Conservation (phyloP, 306 rosid genomes). For the Vigna trinervia region DNA sequence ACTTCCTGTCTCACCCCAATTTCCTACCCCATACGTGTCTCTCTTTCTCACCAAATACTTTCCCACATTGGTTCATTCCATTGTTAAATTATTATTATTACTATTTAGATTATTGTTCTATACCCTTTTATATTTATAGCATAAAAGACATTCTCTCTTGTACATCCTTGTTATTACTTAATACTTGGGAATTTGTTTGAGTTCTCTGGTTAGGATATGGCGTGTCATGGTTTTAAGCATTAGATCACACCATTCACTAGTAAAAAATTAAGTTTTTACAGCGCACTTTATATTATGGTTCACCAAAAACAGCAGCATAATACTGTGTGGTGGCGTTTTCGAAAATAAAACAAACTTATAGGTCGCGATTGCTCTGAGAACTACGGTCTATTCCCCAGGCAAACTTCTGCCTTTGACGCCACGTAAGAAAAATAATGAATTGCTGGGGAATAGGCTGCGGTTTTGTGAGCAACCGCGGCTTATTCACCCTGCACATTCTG, state of each 20-base stretch:
- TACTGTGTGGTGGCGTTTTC: too few relatives aligned
- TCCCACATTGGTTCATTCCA: constrained; percentile 25
- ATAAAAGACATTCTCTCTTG: constrained; percentile 59
- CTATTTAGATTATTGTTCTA: neutral
- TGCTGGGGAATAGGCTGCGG: too few relatives aligned
- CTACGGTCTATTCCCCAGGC: too few relatives aligned
- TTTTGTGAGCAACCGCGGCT: too few relatives aligned
- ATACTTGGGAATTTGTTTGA: constrained; percentile 22
- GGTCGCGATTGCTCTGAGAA: too few relatives aligned
- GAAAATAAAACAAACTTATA: too few relatives aligned
- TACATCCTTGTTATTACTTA: constrained; percentile 11
- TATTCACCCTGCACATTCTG: too few relatives aligned
- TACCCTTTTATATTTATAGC: constrained; percentile 32
- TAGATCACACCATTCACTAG: constrained; percentile 38
- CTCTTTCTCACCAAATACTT: constrained; percentile 46
- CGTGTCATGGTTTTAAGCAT: constrained; percentile 59
- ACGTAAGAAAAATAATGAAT: too few relatives aligned
- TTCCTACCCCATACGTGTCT: constrained; percentile 37
- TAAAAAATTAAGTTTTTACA: too few relatives aligned
- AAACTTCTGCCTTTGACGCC: too few relatives aligned
- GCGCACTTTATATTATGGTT: too few relatives aligned
- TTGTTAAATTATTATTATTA: neutral
- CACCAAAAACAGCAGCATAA: too few relatives aligned
- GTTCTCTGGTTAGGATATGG: constrained; percentile 42
- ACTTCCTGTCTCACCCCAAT: constrained; percentile 9